These are phyloP conservation scores for Aspergillus costaricaensis DNA, from an alignment of 2,329 filamentous ascomycete genomes.

Conservation along the genomic window DNA sequence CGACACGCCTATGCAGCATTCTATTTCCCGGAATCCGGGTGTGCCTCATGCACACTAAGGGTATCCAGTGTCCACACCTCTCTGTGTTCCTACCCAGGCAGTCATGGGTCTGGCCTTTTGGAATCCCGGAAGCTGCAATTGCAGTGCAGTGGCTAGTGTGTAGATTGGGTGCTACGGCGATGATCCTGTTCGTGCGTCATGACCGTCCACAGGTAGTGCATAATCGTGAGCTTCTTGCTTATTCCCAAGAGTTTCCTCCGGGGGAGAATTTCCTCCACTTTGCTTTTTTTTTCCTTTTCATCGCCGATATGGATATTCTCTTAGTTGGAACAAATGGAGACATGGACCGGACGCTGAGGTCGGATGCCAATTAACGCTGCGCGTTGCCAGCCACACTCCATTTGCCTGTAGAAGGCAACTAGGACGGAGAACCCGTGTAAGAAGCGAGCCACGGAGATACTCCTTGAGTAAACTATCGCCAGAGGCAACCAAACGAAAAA, in stretches of 20 bases:
- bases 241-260: not conserved
- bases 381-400: not conserved
- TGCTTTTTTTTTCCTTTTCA: not conserved
- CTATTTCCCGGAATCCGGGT: conserved; percentile 12
- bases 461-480: not conserved
- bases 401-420: conserved; percentile 5
- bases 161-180: not conserved
- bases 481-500: not conserved
- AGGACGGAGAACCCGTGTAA: not conserved
- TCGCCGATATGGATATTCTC: not conserved
- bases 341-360: not conserved
- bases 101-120: not conserved
- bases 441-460: not conserved
- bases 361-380: conserved; percentile 2
- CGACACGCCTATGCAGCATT: not conserved
- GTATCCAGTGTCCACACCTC: conserved; percentile 1
- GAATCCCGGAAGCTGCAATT: not conserved
- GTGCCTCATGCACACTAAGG: conserved; percentile 11
- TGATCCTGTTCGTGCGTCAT: conserved; percentile 1
- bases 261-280: not conserved
- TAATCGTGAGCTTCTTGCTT: not conserved
- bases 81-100: not conserved
- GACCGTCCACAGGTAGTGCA: not conserved
- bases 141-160: not conserved
- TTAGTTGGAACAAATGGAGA: not conserved